phyloP scores from a whole-genome alignment of 148 eudicot genomes.

The Rhododendron mucronatum region DNA sequence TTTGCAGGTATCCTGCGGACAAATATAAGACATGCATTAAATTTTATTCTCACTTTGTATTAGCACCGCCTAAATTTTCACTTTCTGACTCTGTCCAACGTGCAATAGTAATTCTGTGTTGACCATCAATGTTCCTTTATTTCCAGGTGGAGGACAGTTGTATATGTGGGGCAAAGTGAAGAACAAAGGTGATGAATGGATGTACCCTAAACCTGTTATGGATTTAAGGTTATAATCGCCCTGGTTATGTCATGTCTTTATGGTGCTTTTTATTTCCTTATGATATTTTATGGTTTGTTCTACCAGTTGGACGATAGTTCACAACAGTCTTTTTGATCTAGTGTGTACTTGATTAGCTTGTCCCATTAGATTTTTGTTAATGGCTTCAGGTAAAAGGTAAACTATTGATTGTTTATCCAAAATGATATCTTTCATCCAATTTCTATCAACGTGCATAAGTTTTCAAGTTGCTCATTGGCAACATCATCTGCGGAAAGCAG shows the following conservation, averaged over 20 bases:
- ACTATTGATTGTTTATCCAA: neutral
- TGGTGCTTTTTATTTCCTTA: neutral
- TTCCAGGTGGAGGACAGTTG: slow-evolving; percentile 91
- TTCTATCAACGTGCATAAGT: neutral
- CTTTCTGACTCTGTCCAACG: neutral
- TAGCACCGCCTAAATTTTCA: neutral
- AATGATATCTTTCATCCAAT: neutral
- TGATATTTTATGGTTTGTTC: neutral
- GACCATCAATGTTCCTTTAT: neutral
- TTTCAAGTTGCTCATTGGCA: neutral
- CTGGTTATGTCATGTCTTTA: neutral
- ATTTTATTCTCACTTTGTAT: no score
- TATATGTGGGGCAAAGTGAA: slow-evolving; percentile 98
- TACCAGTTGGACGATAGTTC: no score
- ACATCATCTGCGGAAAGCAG: neutral
- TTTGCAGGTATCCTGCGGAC: no score
- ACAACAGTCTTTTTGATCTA: no score
- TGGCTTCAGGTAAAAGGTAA: neutral
- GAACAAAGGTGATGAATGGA: slow-evolving; percentile 89
- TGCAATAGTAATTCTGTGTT: neutral
- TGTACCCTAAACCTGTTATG: slow-evolving; percentile 97
- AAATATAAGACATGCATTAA: no score
- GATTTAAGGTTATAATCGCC: slow-evolving; percentile 64
- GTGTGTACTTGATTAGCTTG: neutral
- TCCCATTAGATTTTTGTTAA: neutral